Evolutionary conservation across 2,329 filamentous ascomycete species (phyloP).

Genomic region (Stagonosporopsis chrysanthemi): DNA sequence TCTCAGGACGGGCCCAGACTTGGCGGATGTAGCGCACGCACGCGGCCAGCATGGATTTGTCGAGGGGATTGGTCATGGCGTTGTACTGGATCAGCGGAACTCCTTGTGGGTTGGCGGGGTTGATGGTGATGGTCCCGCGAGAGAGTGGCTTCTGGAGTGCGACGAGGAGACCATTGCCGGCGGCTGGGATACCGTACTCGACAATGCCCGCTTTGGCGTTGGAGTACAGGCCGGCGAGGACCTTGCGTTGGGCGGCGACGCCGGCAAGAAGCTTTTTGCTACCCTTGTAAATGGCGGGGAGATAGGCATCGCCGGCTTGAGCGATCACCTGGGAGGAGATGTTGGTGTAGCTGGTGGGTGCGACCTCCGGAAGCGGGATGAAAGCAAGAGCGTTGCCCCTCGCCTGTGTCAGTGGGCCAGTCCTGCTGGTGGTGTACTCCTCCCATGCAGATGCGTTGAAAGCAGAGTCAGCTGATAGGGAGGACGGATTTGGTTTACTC

Average conservation of each 20-base stretch:
- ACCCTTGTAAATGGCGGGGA: slow-evolving; percentile 35
- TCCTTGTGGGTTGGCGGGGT: slow-evolving; percentile 38
- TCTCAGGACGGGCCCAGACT: slow-evolving; percentile 38
- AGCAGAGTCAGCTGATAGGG: slow-evolving; percentile 29
- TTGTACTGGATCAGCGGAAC: slow-evolving; percentile 38
- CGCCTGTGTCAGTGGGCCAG: slow-evolving; percentile 37
- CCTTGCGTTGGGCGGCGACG: slow-evolving; percentile 36
- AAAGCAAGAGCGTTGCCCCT: slow-evolving; percentile 39
- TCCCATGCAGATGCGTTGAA: slow-evolving; percentile 42
- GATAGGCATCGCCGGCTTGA: slow-evolving; percentile 25
- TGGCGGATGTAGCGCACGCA: slow-evolving; percentile 47
- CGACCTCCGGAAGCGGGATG: slow-evolving; percentile 36
- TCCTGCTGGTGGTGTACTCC: slow-evolving; percentile 35
- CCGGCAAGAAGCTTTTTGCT: slow-evolving; percentile 37
- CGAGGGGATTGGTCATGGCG: slow-evolving; percentile 41
- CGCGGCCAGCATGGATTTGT: slow-evolving; percentile 42
- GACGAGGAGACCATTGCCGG: slow-evolving; percentile 34
- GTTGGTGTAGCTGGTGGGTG: slow-evolving; percentile 25
- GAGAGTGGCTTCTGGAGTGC: slow-evolving; percentile 50
- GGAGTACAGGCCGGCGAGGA: slow-evolving; percentile 35
- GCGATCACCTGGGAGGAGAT: slow-evolving; percentile 25
- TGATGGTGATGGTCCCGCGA: slow-evolving; percentile 46
- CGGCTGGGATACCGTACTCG: slow-evolving; percentile 46
- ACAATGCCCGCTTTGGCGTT: slow-evolving; percentile 35
- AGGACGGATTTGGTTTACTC: slow-evolving; percentile 32